These are phyloP conservation scores for Pythium volutum DNA, from an alignment of 352 stramenopile species.

Conservation along the genomic window DNA sequence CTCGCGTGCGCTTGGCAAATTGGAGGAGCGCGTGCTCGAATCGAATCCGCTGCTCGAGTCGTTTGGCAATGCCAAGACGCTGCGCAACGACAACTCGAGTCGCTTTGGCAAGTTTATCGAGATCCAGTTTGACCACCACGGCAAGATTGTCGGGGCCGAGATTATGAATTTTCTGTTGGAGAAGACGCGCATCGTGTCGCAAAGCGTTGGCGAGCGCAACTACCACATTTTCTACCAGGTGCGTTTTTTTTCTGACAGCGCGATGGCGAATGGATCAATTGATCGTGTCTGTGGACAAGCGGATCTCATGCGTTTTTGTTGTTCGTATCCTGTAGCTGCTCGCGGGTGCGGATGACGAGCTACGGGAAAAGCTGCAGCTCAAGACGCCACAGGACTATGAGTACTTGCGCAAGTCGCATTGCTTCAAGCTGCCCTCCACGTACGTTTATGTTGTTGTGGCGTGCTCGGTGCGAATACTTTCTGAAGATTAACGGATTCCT, in stretches of 20 bases:
- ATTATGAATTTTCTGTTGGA: conserved; percentile 92
- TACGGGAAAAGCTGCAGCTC: conserved; percentile 66
- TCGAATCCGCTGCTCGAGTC: conserved; percentile 89
- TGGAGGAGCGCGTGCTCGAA: conserved; percentile 86
- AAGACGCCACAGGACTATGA: conserved; percentile 81
- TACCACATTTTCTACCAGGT: conserved; percentile 98
- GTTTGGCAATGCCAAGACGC: conserved; percentile 92
- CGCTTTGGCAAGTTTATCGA: conserved; percentile 98
- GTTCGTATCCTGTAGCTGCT: conserved; percentile 47
- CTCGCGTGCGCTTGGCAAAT: conserved; percentile 85
- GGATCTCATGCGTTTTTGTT: conserved; percentile 2
- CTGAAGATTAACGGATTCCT: not conserved
- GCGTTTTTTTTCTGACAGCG: not conserved
- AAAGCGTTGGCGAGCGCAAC: conserved; percentile 91
- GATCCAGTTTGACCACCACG: conserved; percentile 93
- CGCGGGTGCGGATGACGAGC: conserved; percentile 65
- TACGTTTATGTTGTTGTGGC: conserved; percentile 22
- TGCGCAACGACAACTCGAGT: conserved; percentile 97
- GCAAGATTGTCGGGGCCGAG: conserved; percentile 87
- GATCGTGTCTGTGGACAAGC: no score
- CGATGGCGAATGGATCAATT: no score
- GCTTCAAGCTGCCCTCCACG: conserved; percentile 72
- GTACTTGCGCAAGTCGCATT: conserved; percentile 87
- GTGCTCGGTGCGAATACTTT: not conserved
- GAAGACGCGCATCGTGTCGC: conserved; percentile 89